These are phyloP conservation scores for Pseudomassariella vexata DNA, from an alignment of 2,329 filamentous ascomycete species.

Conservation along the genomic window DNA sequence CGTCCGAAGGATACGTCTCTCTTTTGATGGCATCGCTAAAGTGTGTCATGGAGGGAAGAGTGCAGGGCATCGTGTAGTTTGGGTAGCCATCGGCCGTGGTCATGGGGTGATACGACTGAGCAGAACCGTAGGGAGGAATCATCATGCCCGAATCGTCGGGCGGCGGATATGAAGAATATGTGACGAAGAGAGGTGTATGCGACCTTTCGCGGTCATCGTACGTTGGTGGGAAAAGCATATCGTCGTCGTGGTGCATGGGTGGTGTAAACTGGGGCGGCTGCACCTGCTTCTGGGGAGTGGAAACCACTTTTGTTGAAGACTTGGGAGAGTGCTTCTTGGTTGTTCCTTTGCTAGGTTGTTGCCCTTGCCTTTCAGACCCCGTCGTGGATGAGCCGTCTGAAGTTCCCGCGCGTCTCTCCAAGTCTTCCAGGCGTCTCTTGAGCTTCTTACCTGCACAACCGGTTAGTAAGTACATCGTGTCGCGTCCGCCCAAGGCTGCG, in stretches of 20 bases:
- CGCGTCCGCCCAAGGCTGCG: background rate
- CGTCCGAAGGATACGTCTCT: slow-evolving; percentile 52
- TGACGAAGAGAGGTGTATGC: slow-evolving; percentile 64
- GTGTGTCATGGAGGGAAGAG: slow-evolving; percentile 59
- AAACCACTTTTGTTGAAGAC: slow-evolving; percentile 32
- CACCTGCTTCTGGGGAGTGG: slow-evolving; percentile 29
- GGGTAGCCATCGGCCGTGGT: slow-evolving; percentile 46
- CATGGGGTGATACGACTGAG: slow-evolving; percentile 46
- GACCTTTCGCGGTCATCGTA: slow-evolving; percentile 65
- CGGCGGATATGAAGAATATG: slow-evolving; percentile 61
- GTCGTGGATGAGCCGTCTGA: slow-evolving; percentile 33
- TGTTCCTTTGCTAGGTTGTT: slow-evolving; percentile 24
- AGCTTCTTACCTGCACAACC: slow-evolving; percentile 76
- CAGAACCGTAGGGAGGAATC: slow-evolving; percentile 52
- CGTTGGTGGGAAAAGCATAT: slow-evolving; percentile 55
- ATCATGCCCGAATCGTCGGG: slow-evolving; percentile 61
- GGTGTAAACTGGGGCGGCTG: slow-evolving; percentile 54
- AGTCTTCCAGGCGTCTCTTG: slow-evolving; percentile 80
- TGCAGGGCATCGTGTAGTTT: slow-evolving; percentile 53
- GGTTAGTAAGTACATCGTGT: slow-evolving; percentile 10
- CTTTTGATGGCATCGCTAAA: slow-evolving; percentile 63
- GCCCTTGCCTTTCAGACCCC: slow-evolving; percentile 31
- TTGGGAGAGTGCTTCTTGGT: slow-evolving; percentile 40
- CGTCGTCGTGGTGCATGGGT: slow-evolving; percentile 56
- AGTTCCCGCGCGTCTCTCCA: slow-evolving; percentile 69